phyloP scores from a whole-genome alignment of 306 rosid genomes.

The Neltuma alba region DNA sequence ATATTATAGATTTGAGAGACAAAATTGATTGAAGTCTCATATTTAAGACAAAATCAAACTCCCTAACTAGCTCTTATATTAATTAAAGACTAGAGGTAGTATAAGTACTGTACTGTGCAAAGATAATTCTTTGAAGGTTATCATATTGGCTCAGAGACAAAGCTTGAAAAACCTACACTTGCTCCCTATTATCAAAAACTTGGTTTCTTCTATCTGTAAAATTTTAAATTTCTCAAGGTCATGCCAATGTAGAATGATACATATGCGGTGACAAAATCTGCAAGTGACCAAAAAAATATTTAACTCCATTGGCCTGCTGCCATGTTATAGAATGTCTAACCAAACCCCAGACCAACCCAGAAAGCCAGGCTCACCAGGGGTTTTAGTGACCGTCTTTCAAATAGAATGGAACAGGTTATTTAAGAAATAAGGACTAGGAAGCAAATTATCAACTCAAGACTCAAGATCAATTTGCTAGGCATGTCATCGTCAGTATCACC shows the following conservation, averaged over 20 bases:
- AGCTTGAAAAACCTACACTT: not conserved
- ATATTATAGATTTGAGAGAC: too few species aligned
- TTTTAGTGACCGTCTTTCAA: too few species aligned
- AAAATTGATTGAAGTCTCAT: too few species aligned
- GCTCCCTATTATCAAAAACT: not conserved
- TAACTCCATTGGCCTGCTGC: too few species aligned
- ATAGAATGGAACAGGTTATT: too few species aligned
- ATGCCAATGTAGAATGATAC: not conserved
- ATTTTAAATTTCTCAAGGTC: not conserved
- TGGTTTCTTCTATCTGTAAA: not conserved
- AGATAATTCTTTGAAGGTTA: not conserved
- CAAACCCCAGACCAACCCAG: too few species aligned
- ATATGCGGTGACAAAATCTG: not conserved
- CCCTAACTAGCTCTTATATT: too few species aligned
- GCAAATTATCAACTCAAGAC: constrained; percentile 8
- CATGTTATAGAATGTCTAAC: too few species aligned
- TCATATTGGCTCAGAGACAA: not conserved
- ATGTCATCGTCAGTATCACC: not conserved
- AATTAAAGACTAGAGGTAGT: too few species aligned
- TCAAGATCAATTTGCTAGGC: not conserved
- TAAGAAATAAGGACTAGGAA: not conserved
- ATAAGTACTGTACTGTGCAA: not conserved
- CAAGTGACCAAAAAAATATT: not conserved
- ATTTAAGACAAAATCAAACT: too few species aligned
- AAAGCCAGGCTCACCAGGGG: too few species aligned